phyloP scores from a whole-genome alignment of 2,329 filamentous ascomycete species.

The Pyricularia sp. region DNA sequence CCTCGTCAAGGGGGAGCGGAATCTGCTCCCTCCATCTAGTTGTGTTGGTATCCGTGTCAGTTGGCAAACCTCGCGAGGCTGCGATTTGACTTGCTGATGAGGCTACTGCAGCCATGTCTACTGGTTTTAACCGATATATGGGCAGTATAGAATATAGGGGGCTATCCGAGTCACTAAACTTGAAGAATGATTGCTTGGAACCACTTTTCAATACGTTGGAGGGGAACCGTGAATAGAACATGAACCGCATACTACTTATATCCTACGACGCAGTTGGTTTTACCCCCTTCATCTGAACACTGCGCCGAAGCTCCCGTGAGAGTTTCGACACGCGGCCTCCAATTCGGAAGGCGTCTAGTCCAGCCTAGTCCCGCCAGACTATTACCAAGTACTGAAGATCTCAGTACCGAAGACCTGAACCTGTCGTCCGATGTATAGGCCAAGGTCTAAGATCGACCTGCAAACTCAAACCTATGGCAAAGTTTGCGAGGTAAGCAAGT shows the following conservation, averaged over 20 bases:
- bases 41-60: background rate
- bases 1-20: background rate
- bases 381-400: too few species aligned
- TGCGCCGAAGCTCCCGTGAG: background rate
- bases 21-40: background rate
- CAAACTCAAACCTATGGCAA: too few species aligned
- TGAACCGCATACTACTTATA: too few species aligned
- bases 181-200: background rate
- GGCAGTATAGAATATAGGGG: background rate
- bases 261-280: background rate
- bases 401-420: too few species aligned
- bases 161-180: background rate
- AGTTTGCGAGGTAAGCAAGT: too few species aligned
- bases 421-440: too few species aligned
- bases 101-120: background rate
- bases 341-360: background rate
- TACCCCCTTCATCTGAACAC: background rate
- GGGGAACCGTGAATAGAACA: too few species aligned
- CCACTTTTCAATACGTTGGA: too few species aligned
- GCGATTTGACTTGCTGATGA: background rate
- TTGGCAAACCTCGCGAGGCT: background rate
- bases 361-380: too few species aligned
- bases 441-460: too few species aligned
- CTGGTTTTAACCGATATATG: background rate
- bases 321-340: background rate